Percentiles rank a stretch among this genome's conserved stretches.
These are phyloP conservation scores for Myxozyma udenii DNA, from an alignment of 805 yeast genomes.

Conservation along the genomic window DNA sequence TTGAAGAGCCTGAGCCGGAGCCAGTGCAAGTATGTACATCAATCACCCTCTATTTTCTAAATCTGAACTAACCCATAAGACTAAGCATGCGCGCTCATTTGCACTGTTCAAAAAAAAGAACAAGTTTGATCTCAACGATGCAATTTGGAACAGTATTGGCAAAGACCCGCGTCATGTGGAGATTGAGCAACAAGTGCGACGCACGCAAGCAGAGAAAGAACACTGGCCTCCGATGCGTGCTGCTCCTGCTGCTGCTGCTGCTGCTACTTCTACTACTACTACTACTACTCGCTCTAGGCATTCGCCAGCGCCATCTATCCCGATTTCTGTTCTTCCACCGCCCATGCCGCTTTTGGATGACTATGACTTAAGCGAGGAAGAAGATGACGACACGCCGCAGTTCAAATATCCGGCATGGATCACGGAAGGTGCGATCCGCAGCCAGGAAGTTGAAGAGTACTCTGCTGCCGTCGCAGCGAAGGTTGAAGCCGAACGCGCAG, in stretches of 20 bases:
- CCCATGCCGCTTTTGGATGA: neutral
- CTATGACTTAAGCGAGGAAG: neutral
- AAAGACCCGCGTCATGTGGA: conserved; percentile 15
- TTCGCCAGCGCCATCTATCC: too few species aligned
- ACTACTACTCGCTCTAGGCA: too few species aligned
- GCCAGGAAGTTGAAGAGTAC: neutral
- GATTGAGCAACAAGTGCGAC: conserved; percentile 10
- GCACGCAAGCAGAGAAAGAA: conserved; percentile 3
- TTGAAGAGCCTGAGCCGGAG: too few species aligned
- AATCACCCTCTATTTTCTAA: too few species aligned
- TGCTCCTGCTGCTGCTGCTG: neutral
- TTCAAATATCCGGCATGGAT: neutral
- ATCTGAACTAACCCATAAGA: too few species aligned
- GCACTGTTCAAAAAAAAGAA: conserved; percentile 6
- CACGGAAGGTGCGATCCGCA: neutral
- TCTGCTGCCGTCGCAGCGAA: neutral
- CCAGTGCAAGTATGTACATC: too few species aligned
- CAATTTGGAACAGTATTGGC: conserved; percentile 17
- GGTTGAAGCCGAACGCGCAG: neutral
- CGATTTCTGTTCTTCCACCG: neutral
- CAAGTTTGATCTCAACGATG: conserved; percentile 15
- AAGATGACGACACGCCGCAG: neutral
- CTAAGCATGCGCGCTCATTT: too few species aligned
- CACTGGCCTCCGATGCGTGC: too few species aligned
- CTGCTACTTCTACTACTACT: too few species aligned